Percentiles rank a stretch among this genome's conserved stretches.
These are phyloP conservation scores for Coffea canephora DNA, from an alignment of 257 asterid genomes.

Conservation along the genomic window DNA sequence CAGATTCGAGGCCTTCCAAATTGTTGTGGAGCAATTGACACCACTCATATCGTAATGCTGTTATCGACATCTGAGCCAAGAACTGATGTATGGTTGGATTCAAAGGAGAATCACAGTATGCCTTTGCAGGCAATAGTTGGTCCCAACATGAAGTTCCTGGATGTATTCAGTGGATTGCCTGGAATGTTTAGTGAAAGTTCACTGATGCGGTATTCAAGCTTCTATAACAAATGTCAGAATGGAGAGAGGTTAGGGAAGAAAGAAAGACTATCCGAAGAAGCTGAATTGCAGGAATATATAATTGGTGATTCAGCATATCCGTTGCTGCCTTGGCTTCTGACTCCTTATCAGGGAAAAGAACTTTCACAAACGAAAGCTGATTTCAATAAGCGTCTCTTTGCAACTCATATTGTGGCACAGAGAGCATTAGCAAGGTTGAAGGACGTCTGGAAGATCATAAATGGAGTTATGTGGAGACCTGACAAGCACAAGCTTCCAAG, in stretches of 20 bases:
- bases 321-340: constrained; percentile 73
- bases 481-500: constrained; percentile 87
- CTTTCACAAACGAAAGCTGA: constrained; percentile 38
- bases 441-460: constrained; percentile 76
- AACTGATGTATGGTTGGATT: constrained; percentile 61
- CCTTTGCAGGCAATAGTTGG: constrained; percentile 67
- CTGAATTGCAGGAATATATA: constrained; percentile 57
- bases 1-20: constrained; percentile 72
- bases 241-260: constrained; percentile 52
- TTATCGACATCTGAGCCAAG: constrained; percentile 64
- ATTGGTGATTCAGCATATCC: constrained; percentile 70
- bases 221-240: constrained; percentile 50
- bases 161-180: constrained; percentile 73
- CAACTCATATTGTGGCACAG: constrained; percentile 50
- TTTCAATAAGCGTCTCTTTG: constrained; percentile 51
- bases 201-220: constrained; percentile 55
- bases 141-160: constrained; percentile 65
- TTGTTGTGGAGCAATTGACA: constrained; percentile 81
- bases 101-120: constrained; percentile 67
- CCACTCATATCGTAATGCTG: constrained; percentile 65
- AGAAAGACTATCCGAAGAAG: constrained; percentile 27
- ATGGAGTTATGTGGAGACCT: constrained; percentile 85
- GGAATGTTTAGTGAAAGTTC: constrained; percentile 59
- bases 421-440: constrained; percentile 66
- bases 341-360: constrained; percentile 62